Evolutionary conservation across 1,284 basidiomycete species (phyloP).

Genomic region (Cryptococcus neoformans): DNA sequence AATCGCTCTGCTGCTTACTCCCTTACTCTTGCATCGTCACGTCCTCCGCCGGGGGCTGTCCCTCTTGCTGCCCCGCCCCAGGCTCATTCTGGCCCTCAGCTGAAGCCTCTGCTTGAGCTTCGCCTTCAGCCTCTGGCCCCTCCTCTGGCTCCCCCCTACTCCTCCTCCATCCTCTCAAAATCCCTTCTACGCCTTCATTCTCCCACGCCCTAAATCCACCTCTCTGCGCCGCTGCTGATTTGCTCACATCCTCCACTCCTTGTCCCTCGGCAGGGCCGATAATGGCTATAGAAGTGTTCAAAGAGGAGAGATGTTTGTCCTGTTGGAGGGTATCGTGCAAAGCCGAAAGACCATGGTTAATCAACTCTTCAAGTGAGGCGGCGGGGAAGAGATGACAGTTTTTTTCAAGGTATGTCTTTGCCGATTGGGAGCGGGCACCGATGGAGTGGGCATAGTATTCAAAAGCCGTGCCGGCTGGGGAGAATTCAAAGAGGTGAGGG

Average conservation of each 20-base stretch:
- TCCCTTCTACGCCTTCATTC: conserved; percentile 62
- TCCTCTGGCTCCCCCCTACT: conserved; percentile 47
- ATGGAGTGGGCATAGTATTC: conserved; percentile 99
- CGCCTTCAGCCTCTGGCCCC: conserved; percentile 28
- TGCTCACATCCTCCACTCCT: conserved; percentile 38
- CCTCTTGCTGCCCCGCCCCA: conserved; percentile 47
- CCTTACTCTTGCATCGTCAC: conserved; percentile 21
- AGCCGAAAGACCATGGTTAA: conserved; percentile 87
- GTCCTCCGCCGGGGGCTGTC: conserved; percentile 27
- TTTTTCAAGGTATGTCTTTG: conserved; percentile 97
- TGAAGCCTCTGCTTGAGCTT: conserved; percentile 54
- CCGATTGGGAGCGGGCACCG: conserved; percentile 94
- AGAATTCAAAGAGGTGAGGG: conserved; percentile 97
- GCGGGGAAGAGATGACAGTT: conserved; percentile 83
- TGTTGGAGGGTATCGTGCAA: conserved; percentile 94
- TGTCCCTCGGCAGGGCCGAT: conserved; percentile 58
- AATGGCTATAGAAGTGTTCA: conserved; percentile 92
- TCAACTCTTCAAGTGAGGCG: conserved; percentile 76
- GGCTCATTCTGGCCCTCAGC: conserved; percentile 7
- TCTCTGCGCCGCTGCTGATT: conserved; percentile 35
- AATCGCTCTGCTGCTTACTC: too few relatives aligned
- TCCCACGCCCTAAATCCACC: conserved; percentile 47
- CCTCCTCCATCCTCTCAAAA: conserved; percentile 58
- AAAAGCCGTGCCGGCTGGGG: conserved; percentile 93
- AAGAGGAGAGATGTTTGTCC: conserved; percentile 87